These are phyloP conservation scores for Typha latifolia DNA, from an alignment of 176 grass and related monocot genomes.

Conservation along the genomic window DNA sequence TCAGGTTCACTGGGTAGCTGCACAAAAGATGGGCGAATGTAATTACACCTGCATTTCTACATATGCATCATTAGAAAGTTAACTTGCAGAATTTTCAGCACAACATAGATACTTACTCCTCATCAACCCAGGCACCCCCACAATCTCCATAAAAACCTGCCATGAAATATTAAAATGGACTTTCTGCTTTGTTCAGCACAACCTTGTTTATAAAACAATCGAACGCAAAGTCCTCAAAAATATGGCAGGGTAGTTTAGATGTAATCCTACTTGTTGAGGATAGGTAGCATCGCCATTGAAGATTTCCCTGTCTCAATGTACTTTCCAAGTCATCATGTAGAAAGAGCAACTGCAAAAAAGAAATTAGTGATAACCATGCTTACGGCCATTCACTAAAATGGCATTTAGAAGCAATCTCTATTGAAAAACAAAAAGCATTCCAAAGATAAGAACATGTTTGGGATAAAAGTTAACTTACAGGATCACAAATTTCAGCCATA, in stretches of 20 bases:
- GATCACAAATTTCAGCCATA: slow-evolving; percentile 48
- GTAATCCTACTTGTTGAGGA: slow-evolving; percentile 64
- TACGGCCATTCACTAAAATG: not conserved
- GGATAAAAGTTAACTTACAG: slow-evolving; percentile 30
- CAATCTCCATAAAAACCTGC: slow-evolving; percentile 96
- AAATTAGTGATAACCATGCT: slow-evolving; percentile 16
- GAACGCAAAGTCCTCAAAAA: no score
- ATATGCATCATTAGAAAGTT: not conserved
- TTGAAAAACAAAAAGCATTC: not conserved
- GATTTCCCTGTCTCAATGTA: slow-evolving; percentile 34
- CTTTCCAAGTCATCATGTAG: slow-evolving; percentile 35
- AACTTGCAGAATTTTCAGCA: not conserved
- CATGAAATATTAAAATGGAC: not conserved
- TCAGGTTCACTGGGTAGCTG: no score
- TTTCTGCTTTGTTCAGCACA: not conserved
- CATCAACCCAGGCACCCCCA: slow-evolving; percentile 57
- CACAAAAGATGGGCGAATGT: not conserved
- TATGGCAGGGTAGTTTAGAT: no score
- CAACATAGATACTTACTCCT: slow-evolving; percentile 44
- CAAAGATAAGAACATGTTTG: not conserved
- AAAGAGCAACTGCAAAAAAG: slow-evolving; percentile 43
- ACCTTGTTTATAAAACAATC: no score
- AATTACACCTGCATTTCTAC: not conserved
- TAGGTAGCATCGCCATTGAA: slow-evolving; percentile 70
- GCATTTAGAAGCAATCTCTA: not conserved